Conservation (phyloP, 2,329 filamentous ascomycete genomes). For the Diplodia mutila region DNA sequence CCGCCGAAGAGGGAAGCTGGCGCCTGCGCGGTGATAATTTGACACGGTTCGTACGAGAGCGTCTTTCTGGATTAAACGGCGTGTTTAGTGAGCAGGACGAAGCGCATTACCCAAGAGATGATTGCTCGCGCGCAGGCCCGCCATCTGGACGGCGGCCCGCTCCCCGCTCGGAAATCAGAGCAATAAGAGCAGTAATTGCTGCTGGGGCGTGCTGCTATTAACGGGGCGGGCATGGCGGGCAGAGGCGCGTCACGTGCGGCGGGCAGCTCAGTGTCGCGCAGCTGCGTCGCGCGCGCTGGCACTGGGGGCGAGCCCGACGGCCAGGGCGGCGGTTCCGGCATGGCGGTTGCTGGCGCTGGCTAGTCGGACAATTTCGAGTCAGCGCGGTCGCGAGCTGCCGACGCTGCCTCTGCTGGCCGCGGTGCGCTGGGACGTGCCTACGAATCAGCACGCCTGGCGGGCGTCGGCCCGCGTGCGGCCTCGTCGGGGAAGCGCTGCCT, state of each 20-base stretch:
- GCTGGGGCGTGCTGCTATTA: conserved; percentile 3
- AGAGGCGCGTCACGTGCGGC: conserved; percentile 6
- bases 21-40: conserved; percentile 1
- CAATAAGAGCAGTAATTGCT: conserved; percentile 10
- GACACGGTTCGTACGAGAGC: not conserved
- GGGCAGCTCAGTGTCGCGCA: not conserved
- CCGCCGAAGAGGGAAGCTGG: not conserved
- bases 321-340: conserved; percentile 5
- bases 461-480: conserved; percentile 13
- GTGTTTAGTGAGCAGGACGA: conserved; percentile 20
- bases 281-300: not conserved
- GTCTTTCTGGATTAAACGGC: not conserved
- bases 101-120: conserved; percentile 16
- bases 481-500: conserved; percentile 13
- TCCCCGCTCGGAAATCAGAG: conserved; percentile 17
- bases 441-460: conserved; percentile 14
- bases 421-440: not conserved
- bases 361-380: conserved; percentile 16
- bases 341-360: conserved; percentile 10
- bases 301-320: conserved; percentile 6
- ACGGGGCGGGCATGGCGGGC: not conserved
- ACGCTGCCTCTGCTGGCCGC: not conserved
- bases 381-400: not conserved
- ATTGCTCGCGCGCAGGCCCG: not conserved
- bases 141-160: conserved; percentile 4